Evolutionary conservation across 352 stramenopile species (phyloP), one percentile per base, ranked within the genome.

Genomic region (Phytopythium montanum): DNA sequence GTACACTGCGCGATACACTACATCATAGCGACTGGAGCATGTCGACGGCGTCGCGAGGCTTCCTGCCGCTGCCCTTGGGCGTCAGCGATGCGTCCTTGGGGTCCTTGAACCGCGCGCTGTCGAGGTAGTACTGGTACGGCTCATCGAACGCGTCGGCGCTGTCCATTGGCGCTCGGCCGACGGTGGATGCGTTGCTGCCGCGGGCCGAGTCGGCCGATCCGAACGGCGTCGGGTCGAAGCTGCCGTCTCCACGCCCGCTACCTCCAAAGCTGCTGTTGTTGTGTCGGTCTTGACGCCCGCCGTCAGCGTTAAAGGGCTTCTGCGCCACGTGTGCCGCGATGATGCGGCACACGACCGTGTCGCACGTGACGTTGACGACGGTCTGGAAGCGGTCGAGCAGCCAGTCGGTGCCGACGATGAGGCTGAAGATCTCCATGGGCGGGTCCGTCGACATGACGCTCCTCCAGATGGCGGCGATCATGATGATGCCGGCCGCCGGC

Each of bases 391-490:
- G 73, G 53, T 88, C 76, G 33, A 88, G 36, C 59, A 87, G 66
- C 76, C 76, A 87, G 58, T 89, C 79, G 25, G 67, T 86, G 23
- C 72, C 79, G 21, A 87, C 66, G 45, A 89, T 68, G 52, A 81
- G 83, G 3, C 65, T 65, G 49, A 86, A 89, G 5, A 76, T 70
- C 19, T 71, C 68, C 33, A 78, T 77, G 18, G 87, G 58, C 7
- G 66, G 39, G 4, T 71, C 61, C 13, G 53, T 64, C 2, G 68
- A 61, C 39, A 87, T 82, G 5, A 89, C 78, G 0, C 76, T 89
- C 10, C 70, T 72, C 78, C 80, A 89, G 41, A 90, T 75, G 2
- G 76, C 90, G 54, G 90, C 85, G 38, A 85, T 73, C 59, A 90
- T 83, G 19, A 88, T 81, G 16, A 92, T 65, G 7, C 75, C 75